phyloP scores from a whole-genome alignment of 768 basidiomycete species.

The Lactarius sanguifluus region DNA sequence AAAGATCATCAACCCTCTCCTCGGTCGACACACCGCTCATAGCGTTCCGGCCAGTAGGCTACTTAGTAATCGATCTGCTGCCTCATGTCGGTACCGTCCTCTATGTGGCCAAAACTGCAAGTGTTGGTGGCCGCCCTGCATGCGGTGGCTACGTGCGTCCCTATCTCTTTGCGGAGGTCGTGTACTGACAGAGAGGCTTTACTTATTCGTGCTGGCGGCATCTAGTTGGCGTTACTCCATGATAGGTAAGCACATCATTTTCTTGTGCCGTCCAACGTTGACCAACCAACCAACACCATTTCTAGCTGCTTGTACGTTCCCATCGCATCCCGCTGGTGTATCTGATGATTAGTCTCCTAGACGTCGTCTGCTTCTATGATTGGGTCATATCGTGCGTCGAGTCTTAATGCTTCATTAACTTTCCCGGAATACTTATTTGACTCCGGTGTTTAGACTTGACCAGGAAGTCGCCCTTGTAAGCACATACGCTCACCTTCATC shows the following conservation, averaged over 20 bases:
- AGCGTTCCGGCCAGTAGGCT: background rate
- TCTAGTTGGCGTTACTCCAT: slow-evolving; percentile 25
- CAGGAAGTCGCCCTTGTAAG: slow-evolving; percentile 21
- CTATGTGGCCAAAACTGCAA: background rate
- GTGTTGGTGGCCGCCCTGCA: background rate
- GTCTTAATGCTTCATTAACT: background rate
- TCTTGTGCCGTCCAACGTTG: background rate
- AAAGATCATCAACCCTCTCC: background rate
- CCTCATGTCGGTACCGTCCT: background rate
- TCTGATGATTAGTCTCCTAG: slow-evolving; percentile 6
- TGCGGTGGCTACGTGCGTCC: background rate
- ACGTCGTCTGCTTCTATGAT: slow-evolving; percentile 28
- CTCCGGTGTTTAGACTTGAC: slow-evolving; percentile 17
- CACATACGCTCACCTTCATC: no score
- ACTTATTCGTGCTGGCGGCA: background rate
- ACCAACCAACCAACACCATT: background rate
- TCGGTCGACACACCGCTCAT: background rate
- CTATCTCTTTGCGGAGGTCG: background rate
- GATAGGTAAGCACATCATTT: background rate
- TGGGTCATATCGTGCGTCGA: slow-evolving; percentile 28
- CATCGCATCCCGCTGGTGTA: background rate
- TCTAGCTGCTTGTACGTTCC: slow-evolving; percentile 19
- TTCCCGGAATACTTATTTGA: background rate
- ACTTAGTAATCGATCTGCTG: background rate
- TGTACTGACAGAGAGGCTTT: background rate